Evolutionary conservation across 2,329 filamentous ascomycete genomes (phyloP).

Genomic region (Penicillium sp.): DNA sequence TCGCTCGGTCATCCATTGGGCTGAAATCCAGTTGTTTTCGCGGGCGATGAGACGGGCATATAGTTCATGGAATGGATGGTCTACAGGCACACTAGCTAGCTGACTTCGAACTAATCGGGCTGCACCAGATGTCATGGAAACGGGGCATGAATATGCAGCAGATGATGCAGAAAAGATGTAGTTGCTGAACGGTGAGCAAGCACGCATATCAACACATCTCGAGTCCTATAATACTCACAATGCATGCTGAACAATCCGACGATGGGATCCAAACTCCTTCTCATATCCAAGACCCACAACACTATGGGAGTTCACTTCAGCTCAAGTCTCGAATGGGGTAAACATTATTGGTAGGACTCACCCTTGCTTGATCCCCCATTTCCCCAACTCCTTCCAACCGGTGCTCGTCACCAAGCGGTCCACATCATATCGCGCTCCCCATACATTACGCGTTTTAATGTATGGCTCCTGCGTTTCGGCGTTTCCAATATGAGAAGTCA

Average conservation of each 20-base stretch:
- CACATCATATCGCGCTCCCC: constrained; percentile 22
- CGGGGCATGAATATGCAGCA: constrained; percentile 26
- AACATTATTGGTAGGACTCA: constrained; percentile 1
- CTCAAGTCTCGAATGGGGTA: too few species aligned
- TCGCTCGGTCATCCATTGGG: constrained; percentile 77
- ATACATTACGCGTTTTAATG: constrained; percentile 26
- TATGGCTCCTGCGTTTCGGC: constrained; percentile 26
- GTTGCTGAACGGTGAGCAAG: constrained; percentile 14
- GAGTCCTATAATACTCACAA: constrained; percentile 15
- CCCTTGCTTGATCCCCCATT: constrained; percentile 29
- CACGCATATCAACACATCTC: too few species aligned
- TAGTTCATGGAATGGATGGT: constrained; percentile 21
- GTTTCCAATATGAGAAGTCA: constrained; percentile 22
- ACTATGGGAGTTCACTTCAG: constrained; percentile 6
- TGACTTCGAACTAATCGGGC: constrained; percentile 21
- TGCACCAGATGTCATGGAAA: constrained; percentile 30
- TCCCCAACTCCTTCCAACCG: constrained; percentile 29
- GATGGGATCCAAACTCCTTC: constrained; percentile 19
- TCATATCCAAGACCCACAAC: constrained; percentile 29
- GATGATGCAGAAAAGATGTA: constrained; percentile 29
- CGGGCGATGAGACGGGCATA: constrained; percentile 13
- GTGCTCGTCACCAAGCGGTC: constrained; percentile 24
- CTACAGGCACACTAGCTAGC: constrained; percentile 10
- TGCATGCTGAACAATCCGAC: constrained; percentile 27
- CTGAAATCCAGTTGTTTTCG: constrained; percentile 62